phyloP scores from a whole-genome alignment of 192 early-diverging fungal species.

The Coemansia sp. region DNA sequence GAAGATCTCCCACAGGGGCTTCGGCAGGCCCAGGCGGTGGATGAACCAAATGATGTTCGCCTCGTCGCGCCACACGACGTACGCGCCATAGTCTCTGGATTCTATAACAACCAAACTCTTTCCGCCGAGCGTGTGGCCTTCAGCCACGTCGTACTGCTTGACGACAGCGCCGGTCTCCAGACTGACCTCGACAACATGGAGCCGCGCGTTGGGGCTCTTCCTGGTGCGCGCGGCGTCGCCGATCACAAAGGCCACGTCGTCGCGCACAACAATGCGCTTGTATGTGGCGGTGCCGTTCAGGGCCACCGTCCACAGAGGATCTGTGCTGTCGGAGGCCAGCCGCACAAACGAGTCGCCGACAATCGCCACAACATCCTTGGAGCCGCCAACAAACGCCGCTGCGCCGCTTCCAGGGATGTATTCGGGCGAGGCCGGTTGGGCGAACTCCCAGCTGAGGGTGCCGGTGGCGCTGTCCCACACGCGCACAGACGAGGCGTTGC shows the following conservation, averaged over 20 bases:
- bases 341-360: constrained; percentile 43
- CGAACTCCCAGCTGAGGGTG: constrained; percentile 18
- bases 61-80: constrained; percentile 56
- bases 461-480: constrained; percentile 53
- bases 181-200: constrained; percentile 45
- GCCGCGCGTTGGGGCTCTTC: constrained; percentile 9
- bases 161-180: constrained; percentile 29
- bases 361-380: constrained; percentile 41
- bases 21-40: constrained; percentile 30
- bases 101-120: constrained; percentile 32
- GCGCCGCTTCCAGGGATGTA: constrained; percentile 36
- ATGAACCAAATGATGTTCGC: constrained; percentile 49
- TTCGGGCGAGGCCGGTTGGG: constrained; percentile 22
- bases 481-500: constrained; percentile 26
- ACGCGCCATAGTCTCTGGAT: constrained; percentile 40
- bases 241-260: constrained; percentile 32
- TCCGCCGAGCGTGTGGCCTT: constrained; percentile 22
- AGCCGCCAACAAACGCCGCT: constrained; percentile 45
- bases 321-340: constrained; percentile 10
- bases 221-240: constrained; percentile 35
- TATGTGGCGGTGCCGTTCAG: constrained; percentile 39
- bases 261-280: constrained; percentile 39
- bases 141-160: constrained; percentile 43
- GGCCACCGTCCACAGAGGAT: constrained; percentile 35
- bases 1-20: constrained; percentile 43